A percentile compares a stretch with the other conserved stretches of the same genome.
Evolutionary conservation across 345 rosid species (phyloP).

Genomic region (Punica granatum): DNA sequence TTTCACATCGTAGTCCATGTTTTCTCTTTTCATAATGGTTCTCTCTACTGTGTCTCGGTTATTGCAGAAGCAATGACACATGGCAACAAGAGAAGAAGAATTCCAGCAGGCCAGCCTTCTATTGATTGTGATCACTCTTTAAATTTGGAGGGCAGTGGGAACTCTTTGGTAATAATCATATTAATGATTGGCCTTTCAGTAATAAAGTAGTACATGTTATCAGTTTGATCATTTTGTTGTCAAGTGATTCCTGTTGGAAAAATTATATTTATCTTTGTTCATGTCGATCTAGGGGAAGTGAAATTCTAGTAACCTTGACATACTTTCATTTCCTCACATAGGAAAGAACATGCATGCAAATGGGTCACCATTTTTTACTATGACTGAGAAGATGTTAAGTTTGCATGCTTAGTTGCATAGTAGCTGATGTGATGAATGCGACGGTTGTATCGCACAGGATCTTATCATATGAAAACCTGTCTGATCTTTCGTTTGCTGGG

Average conservation of each 20-base stretch:
- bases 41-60: not conserved
- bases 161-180: conserved; percentile 24
- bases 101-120: conserved; percentile 15
- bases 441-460: not conserved
- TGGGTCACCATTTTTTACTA: not conserved
- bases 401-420: too few species aligned
- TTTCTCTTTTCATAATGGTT: conserved; percentile 3
- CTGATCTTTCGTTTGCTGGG: not conserved
- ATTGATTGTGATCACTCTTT: conserved; percentile 33
- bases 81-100: conserved; percentile 40
- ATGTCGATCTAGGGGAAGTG: not conserved
- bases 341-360: not conserved
- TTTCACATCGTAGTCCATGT: too few species aligned
- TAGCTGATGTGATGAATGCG: not conserved
- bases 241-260: not conserved
- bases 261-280: not conserved
- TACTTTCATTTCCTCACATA: not conserved
- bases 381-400: not conserved
- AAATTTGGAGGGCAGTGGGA: conserved; percentile 43
- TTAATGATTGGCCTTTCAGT: not conserved
- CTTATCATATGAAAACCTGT: not conserved
- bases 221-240: not conserved
- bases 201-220: not conserved
- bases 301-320: not conserved
- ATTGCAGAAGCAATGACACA: conserved; percentile 18